Evolutionary conservation across 2,329 filamentous ascomycete genomes (phyloP).

Genomic region (Ilyonectria sp.): DNA sequence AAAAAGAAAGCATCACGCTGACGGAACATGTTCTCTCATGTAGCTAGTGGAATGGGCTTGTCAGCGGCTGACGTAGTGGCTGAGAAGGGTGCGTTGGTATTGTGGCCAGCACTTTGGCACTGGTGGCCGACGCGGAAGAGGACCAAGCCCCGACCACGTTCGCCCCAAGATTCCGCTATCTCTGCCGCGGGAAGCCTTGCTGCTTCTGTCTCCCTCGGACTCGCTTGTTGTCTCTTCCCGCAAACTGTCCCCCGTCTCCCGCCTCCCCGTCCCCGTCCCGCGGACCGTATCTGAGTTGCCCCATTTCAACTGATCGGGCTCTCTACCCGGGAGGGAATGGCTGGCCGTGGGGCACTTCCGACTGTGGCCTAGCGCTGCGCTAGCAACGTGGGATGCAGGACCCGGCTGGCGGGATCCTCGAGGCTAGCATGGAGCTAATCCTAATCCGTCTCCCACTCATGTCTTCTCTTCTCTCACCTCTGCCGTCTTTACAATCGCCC

Average conservation of each 20-base stretch:
- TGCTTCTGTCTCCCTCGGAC: neutral
- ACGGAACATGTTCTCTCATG: neutral
- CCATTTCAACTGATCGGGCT: constrained; percentile 32
- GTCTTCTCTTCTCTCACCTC: constrained; percentile 42
- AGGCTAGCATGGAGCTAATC: constrained; percentile 28
- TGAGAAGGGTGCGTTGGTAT: constrained; percentile 3
- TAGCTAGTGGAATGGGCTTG: constrained; percentile 6
- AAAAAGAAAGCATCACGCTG: constrained; percentile 12
- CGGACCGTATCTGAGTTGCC: constrained; percentile 17
- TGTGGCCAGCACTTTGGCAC: neutral
- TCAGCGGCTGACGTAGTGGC: constrained; percentile 27
- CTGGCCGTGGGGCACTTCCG: constrained; percentile 23
- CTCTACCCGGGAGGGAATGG: constrained; percentile 24
- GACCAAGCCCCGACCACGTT: neutral
- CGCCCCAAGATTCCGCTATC: neutral
- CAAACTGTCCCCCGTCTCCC: constrained; percentile 22
- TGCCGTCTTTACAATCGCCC: constrained; percentile 19
- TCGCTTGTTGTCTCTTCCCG: constrained; percentile 12
- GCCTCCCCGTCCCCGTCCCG: constrained; percentile 23
- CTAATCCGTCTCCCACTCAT: constrained; percentile 21
- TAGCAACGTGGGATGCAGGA: constrained; percentile 45
- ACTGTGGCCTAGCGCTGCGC: constrained; percentile 26
- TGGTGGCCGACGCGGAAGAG: constrained; percentile 2
- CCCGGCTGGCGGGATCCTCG: constrained; percentile 45
- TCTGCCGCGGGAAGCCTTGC: neutral